Conservation (phyloP, 202 grass and related monocot species). For the Hordeum pubiflorum region DNA sequence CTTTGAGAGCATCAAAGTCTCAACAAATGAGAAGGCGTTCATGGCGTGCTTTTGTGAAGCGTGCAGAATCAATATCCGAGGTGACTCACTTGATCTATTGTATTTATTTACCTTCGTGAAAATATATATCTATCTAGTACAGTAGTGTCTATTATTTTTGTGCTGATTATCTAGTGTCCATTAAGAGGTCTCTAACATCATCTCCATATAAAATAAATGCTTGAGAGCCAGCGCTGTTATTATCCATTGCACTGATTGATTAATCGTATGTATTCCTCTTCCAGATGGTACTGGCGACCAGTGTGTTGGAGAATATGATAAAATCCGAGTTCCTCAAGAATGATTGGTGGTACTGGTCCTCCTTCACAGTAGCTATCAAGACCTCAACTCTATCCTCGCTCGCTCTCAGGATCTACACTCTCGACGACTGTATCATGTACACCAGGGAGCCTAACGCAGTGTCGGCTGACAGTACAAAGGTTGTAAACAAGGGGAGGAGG, state of each 20-base stretch:
- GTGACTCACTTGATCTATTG: conserved; percentile 15
- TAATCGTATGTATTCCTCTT: conserved; percentile 8
- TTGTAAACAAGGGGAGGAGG: conserved; percentile 57
- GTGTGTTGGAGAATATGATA: conserved; percentile 61
- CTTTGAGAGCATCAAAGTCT: conserved; percentile 56
- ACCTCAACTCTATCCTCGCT: conserved; percentile 69
- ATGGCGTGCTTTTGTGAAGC: conserved; percentile 90
- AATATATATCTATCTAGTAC: not conserved
- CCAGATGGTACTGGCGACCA: conserved; percentile 72
- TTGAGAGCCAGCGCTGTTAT: not conserved
- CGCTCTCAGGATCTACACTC: conserved; percentile 64
- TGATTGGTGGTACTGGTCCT: conserved; percentile 93
- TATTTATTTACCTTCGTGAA: not conserved
- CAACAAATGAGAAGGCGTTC: conserved; percentile 46
- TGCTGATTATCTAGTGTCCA: not conserved
- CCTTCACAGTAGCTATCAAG: conserved; percentile 74
- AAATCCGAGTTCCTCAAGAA: conserved; percentile 69
- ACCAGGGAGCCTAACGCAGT: conserved; percentile 44
- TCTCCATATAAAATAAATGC: not conserved
- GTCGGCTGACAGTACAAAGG: conserved; percentile 37
- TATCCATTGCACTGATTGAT: conserved; percentile 20
- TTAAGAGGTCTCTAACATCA: not conserved
- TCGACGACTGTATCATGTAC: conserved; percentile 79
- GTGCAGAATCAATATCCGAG: conserved; percentile 81
- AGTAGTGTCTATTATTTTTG: not conserved